Conservation (phyloP, 2,329 filamentous ascomycete genomes). For the Nemania sp. region DNA sequence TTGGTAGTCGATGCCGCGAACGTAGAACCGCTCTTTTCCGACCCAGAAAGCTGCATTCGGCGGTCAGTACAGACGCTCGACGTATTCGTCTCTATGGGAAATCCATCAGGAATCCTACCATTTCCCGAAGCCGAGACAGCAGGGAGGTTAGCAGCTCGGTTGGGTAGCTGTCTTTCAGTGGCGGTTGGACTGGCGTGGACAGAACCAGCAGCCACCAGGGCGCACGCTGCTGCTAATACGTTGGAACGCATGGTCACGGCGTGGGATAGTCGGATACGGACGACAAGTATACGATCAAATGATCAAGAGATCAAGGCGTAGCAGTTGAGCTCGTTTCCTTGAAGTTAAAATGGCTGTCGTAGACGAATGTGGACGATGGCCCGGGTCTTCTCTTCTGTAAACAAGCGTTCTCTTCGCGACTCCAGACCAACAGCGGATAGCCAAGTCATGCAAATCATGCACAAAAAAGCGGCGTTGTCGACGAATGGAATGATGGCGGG, state of each 20-base stretch:
- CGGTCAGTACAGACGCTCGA: constrained; percentile 24
- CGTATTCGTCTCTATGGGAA: neutral
- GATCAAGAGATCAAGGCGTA: neutral
- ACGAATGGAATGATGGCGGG: neutral
- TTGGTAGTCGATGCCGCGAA: constrained; percentile 66
- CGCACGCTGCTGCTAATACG: constrained; percentile 53
- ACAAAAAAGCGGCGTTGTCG: constrained; percentile 3
- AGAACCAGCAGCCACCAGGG: constrained; percentile 51
- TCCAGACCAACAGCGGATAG: constrained; percentile 22
- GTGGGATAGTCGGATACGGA: constrained; percentile 19
- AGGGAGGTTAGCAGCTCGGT: constrained; percentile 56
- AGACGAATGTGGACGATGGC: constrained; percentile 19
- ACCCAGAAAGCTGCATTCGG: constrained; percentile 56
- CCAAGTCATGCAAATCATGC: constrained; percentile 3
- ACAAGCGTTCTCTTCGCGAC: neutral
- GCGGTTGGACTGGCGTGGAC: constrained; percentile 56
- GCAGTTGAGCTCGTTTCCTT: neutral
- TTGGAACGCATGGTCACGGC: constrained; percentile 54
- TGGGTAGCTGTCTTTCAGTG: constrained; percentile 52
- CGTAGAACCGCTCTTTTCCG: constrained; percentile 58
- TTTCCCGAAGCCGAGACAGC: constrained; percentile 60
- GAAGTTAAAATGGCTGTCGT: neutral
- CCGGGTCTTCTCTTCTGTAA: neutral
- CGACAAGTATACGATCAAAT: too few relatives aligned
- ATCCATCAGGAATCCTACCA: constrained; percentile 46